phyloP scores from a whole-genome alignment of 2,329 filamentous ascomycete genomes.

The Lasiodiplodia citricola region DNA sequence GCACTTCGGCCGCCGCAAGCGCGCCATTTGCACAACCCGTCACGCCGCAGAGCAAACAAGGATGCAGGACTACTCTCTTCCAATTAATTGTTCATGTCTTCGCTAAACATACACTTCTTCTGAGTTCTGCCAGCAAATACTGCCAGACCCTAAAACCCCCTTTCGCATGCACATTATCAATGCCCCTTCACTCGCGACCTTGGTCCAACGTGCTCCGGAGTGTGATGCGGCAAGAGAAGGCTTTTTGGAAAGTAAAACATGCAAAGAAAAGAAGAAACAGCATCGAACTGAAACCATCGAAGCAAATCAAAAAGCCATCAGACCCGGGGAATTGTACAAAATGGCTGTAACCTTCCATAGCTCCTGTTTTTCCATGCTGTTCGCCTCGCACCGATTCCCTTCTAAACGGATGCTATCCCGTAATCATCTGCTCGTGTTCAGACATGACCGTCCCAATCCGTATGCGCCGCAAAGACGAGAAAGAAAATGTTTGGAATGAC shows the following conservation, averaged over 20 bases:
- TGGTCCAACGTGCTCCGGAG: neutral
- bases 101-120: conserved; percentile 1
- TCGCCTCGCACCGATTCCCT: neutral
- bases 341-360: conserved; percentile 14
- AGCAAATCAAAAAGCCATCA: conserved; percentile 23
- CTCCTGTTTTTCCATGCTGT: conserved; percentile 8
- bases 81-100: conserved; percentile 7
- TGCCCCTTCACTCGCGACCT: neutral
- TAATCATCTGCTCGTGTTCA: neutral
- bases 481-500: neutral
- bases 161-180: neutral
- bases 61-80: neutral
- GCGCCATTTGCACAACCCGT: neutral
- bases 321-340: conserved; percentile 16
- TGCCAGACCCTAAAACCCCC: neutral
- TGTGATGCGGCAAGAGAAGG: neutral
- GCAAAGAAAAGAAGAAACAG: conserved; percentile 9
- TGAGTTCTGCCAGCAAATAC: neutral
- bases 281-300: neutral
- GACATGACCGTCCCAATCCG: conserved; percentile 12
- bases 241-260: neutral
- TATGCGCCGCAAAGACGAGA: conserved; percentile 21
- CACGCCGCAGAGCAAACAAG: neutral
- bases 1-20: neutral
- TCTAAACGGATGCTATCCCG: neutral